These are phyloP conservation scores for Graphilbum sp. DNA, from an alignment of 2,329 filamentous ascomycete species.

Conservation along the genomic window DNA sequence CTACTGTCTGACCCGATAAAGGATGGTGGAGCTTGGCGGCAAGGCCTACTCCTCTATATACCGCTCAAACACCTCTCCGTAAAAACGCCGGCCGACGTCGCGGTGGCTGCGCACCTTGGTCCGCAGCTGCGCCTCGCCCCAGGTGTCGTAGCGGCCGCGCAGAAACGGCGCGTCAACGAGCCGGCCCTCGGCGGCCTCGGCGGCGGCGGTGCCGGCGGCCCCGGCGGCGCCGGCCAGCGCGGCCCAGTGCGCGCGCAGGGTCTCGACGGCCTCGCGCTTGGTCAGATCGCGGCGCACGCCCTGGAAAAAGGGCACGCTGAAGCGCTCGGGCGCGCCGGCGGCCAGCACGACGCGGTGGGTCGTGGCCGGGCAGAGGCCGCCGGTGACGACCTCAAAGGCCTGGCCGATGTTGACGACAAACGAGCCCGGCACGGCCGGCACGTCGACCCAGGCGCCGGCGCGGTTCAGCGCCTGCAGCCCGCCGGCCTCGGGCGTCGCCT, in stretches of 20 bases:
- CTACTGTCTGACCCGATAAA: no score
- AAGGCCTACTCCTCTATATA: constrained; percentile 17
- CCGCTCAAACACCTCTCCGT: constrained; percentile 27
- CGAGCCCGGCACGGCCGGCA: constrained; percentile 27
- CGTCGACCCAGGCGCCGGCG: constrained; percentile 31
- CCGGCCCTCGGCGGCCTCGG: constrained; percentile 19
- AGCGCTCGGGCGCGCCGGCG: constrained; percentile 17
- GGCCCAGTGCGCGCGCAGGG: constrained; percentile 19
- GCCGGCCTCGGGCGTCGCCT: constrained; percentile 33
- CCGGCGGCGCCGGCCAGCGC: neutral
- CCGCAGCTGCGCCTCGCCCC: constrained; percentile 36
- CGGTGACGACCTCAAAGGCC: constrained; percentile 39
- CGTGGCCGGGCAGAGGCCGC: constrained; percentile 35
- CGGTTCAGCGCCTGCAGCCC: constrained; percentile 35
- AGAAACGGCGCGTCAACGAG: constrained; percentile 32
- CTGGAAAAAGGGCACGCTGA: constrained; percentile 30
- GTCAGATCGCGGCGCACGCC: constrained; percentile 30
- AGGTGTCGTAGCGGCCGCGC: constrained; percentile 32
- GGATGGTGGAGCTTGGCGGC: no score
- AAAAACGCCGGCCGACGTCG: constrained; percentile 29
- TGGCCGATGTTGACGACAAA: constrained; percentile 44
- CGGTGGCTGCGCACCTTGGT: constrained; percentile 36
- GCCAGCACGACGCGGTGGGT: constrained; percentile 28
- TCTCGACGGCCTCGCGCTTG: constrained; percentile 23
- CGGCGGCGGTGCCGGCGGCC: neutral